Conservation (phyloP, 768 basidiomycete genomes). For the Boletus subparvulus region DNA sequence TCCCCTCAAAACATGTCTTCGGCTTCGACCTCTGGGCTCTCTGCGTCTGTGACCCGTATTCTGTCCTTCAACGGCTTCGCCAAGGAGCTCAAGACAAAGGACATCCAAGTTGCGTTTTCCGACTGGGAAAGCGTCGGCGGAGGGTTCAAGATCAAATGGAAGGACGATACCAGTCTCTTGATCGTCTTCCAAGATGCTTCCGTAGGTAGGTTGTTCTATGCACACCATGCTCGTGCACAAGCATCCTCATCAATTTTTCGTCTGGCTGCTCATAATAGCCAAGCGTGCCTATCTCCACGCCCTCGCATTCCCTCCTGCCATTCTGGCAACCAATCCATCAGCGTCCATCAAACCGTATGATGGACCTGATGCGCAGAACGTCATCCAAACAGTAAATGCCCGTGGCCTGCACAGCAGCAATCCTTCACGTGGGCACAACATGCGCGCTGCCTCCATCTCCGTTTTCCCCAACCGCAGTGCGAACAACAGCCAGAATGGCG, state of each 20-base stretch:
- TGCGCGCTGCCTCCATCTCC: constrained; percentile 66
- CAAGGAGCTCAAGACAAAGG: constrained; percentile 95
- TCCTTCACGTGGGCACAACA: constrained; percentile 69
- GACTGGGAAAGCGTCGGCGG: constrained; percentile 86
- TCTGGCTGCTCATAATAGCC: constrained; percentile 18
- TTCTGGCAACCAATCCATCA: constrained; percentile 52
- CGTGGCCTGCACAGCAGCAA: constrained; percentile 61
- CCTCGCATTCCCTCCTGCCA: constrained; percentile 76
- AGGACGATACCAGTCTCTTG: constrained; percentile 92
- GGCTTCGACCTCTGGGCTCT: constrained; percentile 74
- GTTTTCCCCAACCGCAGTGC: constrained; percentile 55
- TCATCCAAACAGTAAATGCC: constrained; percentile 82
- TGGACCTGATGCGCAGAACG: constrained; percentile 84
- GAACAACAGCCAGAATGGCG: constrained; percentile 38
- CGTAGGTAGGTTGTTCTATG: constrained; percentile 63
- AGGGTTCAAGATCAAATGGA: constrained; percentile 99
- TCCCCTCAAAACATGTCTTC: constrained; percentile 47
- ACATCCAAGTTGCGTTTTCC: constrained; percentile 87
- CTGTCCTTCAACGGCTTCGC: constrained; percentile 90
- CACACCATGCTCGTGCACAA: background rate
- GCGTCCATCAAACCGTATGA: constrained; percentile 88
- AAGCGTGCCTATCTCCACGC: constrained; percentile 71
- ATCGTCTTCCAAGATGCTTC: constrained; percentile 92
- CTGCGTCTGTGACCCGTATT: constrained; percentile 95
- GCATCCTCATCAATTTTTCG: background rate